phyloP scores from a whole-genome alignment of 257 asterid genomes.

The Leonotis leonurus region DNA sequence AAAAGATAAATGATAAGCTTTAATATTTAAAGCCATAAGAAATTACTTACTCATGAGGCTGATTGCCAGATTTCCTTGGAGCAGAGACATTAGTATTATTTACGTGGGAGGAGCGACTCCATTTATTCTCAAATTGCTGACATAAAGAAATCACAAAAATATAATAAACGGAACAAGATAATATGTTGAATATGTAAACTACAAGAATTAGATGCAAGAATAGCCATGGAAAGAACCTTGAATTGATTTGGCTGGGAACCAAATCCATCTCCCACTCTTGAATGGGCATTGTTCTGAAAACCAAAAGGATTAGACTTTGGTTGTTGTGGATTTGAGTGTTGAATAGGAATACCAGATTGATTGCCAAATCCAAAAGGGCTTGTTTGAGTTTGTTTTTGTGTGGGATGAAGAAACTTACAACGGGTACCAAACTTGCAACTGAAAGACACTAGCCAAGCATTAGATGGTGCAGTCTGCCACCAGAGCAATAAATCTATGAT shows the following conservation, averaged over 20 bases:
- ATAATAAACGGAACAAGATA: not conserved
- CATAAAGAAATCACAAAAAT: slow-evolving; percentile 6
- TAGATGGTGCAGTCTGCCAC: slow-evolving; percentile 6
- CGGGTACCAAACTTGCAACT: slow-evolving; percentile 79
- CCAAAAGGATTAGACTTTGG: slow-evolving; percentile 71
- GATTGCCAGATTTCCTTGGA: slow-evolving; percentile 48
- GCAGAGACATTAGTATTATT: slow-evolving; percentile 37
- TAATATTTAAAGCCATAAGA: not conserved
- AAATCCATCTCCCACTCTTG: slow-evolving; percentile 40
- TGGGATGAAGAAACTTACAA: slow-evolving; percentile 65
- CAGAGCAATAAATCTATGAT: not conserved
- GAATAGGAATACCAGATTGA: slow-evolving; percentile 41
- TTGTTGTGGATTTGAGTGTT: slow-evolving; percentile 42
- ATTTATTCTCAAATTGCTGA: slow-evolving; percentile 82
- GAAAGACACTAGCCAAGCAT: slow-evolving; percentile 28
- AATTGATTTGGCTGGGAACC: slow-evolving; percentile 52
- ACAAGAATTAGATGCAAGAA: slow-evolving; percentile 1
- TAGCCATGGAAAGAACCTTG: slow-evolving; percentile 49
- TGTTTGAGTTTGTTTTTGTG: slow-evolving; percentile 45
- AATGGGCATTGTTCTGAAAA: slow-evolving; percentile 51
- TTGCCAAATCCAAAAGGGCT: slow-evolving; percentile 68
- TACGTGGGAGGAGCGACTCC: slow-evolving; percentile 53
- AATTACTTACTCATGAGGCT: slow-evolving; percentile 62
- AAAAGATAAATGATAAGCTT: slow-evolving; percentile 6
- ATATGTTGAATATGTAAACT: not conserved